A percentile compares a stretch with the other conserved stretches of the same genome.
These are phyloP conservation scores for Hypholoma fasciculare DNA, from an alignment of 768 basidiomycete genomes.

Conservation along the genomic window DNA sequence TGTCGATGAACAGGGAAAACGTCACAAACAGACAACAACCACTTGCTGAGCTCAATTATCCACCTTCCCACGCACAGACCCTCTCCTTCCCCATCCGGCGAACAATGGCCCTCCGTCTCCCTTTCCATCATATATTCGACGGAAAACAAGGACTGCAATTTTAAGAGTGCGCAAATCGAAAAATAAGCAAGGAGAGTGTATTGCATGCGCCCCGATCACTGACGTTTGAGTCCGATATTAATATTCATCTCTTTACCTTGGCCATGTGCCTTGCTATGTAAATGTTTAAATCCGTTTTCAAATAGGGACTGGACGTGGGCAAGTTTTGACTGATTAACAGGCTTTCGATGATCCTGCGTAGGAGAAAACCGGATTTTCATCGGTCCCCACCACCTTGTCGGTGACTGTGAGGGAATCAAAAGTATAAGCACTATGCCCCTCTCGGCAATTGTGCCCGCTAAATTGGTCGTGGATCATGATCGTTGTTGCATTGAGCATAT, in stretches of 20 bases:
- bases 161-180: too few relatives aligned
- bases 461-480: too few relatives aligned
- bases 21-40: constrained; percentile 23
- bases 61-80: constrained; percentile 46
- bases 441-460: too few relatives aligned
- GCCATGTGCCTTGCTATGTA: constrained; percentile 3
- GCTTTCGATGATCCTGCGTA: background rate
- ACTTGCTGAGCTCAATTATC: constrained; percentile 22
- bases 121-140: background rate
- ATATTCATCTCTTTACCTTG: constrained; percentile 2
- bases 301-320: background rate
- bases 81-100: constrained; percentile 9
- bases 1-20: constrained; percentile 22
- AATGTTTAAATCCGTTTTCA: background rate
- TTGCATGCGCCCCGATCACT: background rate
- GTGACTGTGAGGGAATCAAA: too few relatives aligned
- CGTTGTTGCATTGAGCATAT: too few relatives aligned
- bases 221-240: background rate
- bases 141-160: too few relatives aligned
- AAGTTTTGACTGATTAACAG: background rate
- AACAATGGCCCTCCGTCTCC: constrained; percentile 5
- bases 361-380: background rate
- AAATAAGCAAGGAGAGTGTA: background rate
- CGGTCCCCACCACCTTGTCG: too few relatives aligned
- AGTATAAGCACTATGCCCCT: too few relatives aligned